Conservation (phyloP, 192 early-diverging fungal species). For the Coemansia sp. region DNA sequence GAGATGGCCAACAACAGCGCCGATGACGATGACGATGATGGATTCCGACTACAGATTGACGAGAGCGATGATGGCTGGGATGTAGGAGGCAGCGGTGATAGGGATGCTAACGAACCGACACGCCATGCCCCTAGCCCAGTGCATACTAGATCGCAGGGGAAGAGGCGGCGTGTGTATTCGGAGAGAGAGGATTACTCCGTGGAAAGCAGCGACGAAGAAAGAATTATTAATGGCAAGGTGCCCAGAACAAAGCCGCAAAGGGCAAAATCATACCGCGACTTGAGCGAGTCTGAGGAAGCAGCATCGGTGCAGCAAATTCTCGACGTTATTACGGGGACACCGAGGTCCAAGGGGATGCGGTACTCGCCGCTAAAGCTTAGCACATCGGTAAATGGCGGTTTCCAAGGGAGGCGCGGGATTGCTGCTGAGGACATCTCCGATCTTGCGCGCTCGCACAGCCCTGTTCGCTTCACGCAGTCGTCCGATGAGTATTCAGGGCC, state of each 20-base stretch:
- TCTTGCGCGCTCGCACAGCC: slow-evolving; percentile 2
- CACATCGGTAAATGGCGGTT: background rate
- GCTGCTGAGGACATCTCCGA: slow-evolving; percentile 23
- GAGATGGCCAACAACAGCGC: background rate
- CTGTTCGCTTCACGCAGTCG: slow-evolving; percentile 37
- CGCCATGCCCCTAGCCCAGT: background rate
- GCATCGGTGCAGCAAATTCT: background rate
- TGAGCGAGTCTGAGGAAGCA: background rate
- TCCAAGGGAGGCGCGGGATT: slow-evolving; percentile 48
- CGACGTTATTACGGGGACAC: background rate
- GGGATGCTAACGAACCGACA: background rate
- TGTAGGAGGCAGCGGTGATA: background rate
- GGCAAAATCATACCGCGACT: background rate
- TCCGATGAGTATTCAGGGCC: slow-evolving; percentile 10
- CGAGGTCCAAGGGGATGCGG: background rate
- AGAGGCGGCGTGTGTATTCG: background rate
- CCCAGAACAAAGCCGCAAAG: background rate
- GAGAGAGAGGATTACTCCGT: background rate
- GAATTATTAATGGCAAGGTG: background rate
- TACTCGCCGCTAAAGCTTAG: slow-evolving; percentile 1
- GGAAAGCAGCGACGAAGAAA: slow-evolving; percentile 1
- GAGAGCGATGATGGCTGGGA: slow-evolving; percentile 8
- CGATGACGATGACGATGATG: background rate
- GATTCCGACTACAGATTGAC: slow-evolving; percentile 13
- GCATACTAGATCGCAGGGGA: background rate